A percentile compares a stretch with the other conserved stretches of the same genome.
Evolutionary conservation across 2,329 filamentous ascomycete species (phyloP).

Genomic region (Fusarium tuaranense): DNA sequence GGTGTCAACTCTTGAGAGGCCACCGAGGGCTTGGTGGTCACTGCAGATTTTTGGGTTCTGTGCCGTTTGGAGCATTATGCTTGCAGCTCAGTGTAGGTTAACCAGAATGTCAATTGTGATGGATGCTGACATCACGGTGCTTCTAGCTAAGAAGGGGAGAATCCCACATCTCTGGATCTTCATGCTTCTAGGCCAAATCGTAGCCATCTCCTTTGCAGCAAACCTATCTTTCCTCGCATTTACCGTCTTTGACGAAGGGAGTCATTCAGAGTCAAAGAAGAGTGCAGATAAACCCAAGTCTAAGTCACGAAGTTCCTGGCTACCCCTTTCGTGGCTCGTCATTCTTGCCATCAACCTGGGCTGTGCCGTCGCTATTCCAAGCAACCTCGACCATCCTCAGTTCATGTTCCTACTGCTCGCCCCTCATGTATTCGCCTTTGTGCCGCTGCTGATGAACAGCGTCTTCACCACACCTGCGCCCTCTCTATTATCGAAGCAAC

Average conservation of each 20-base stretch:
- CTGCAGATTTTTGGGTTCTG: conserved; percentile 46
- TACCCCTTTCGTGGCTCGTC: conserved; percentile 18
- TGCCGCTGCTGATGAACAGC: conserved; percentile 34
- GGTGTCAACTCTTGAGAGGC: conserved; percentile 40
- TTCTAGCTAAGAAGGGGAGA: conserved; percentile 23
- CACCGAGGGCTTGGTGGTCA: conserved; percentile 42
- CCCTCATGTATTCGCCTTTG: conserved; percentile 43
- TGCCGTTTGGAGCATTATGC: conserved; percentile 43
- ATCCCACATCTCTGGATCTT: conserved; percentile 41
- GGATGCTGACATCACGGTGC: neutral
- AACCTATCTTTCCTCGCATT: conserved; percentile 45
- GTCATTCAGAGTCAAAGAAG: neutral
- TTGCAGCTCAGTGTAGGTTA: conserved; percentile 39
- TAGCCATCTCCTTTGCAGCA: conserved; percentile 44
- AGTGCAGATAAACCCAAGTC: neutral
- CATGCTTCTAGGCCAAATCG: conserved; percentile 43
- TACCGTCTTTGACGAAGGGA: conserved; percentile 12
- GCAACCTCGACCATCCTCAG: conserved; percentile 5
- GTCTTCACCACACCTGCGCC: neutral
- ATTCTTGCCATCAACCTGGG: conserved; percentile 26
- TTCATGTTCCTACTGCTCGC: conserved; percentile 37
- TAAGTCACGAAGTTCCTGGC: neutral
- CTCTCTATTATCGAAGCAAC: neutral
- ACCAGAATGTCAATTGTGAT: neutral
- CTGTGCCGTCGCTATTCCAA: conserved; percentile 27